These are phyloP conservation scores for Pseudoscleropodium purum DNA, from an alignment of 225 moss, liverwort and hornwort species.

Conservation along the genomic window DNA sequence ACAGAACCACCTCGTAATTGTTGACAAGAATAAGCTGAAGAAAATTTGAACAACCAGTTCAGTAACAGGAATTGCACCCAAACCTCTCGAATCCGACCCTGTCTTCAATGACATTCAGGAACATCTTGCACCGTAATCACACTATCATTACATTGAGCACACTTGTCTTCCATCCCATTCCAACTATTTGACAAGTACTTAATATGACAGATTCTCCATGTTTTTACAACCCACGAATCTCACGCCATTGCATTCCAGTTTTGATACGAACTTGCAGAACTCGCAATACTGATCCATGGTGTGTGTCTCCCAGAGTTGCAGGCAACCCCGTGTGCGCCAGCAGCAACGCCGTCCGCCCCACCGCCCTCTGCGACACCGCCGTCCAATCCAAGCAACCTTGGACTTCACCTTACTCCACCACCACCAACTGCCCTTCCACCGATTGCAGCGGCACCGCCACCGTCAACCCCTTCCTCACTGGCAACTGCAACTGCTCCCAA, in stretches of 20 bases:
- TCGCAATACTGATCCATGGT: not conserved
- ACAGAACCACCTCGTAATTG: not conserved
- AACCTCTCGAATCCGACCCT: not conserved
- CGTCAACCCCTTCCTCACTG: not conserved
- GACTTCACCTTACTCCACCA: not conserved
- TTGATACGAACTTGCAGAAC: not conserved
- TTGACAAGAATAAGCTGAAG: not conserved
- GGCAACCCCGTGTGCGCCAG: constrained; percentile 40
- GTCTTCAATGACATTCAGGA: not conserved
- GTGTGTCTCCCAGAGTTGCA: constrained; percentile 5
- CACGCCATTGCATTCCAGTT: not conserved
- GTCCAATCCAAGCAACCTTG: not conserved
- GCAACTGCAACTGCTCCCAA: constrained; percentile 42
- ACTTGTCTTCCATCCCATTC: too few relatives aligned
- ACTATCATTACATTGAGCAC: too few relatives aligned
- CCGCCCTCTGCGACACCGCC: not conserved
- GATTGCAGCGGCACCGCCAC: not conserved
- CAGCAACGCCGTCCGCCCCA: not conserved
- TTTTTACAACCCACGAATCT: not conserved
- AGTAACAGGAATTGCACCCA: not conserved
- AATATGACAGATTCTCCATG: not conserved
- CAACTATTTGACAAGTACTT: too few relatives aligned
- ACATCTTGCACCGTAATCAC: too few relatives aligned
- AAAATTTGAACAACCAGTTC: not conserved
- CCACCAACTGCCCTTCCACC: not conserved